phyloP scores from a whole-genome alignment of 2,329 filamentous ascomycete genomes.

The Hysterium pulicare region DNA sequence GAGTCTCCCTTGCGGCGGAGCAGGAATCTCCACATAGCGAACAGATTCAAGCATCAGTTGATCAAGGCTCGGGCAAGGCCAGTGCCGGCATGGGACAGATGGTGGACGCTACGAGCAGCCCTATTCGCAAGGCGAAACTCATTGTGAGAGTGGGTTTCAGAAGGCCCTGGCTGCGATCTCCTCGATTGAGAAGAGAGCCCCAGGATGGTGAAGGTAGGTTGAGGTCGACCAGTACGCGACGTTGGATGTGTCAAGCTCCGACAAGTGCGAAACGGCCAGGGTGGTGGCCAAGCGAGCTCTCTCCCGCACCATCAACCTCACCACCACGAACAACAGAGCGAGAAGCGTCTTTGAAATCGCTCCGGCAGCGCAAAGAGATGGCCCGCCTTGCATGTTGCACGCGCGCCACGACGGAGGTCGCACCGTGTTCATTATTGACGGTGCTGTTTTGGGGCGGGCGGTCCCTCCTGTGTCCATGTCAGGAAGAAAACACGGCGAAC shows the following conservation, averaged over 20 bases:
- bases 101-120: conserved; percentile 12
- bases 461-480: not conserved
- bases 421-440: not conserved
- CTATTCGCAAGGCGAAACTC: conserved; percentile 24
- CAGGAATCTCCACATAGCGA: conserved; percentile 19
- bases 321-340: not conserved
- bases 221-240: conserved; percentile 8
- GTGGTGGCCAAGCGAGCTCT: conserved; percentile 2
- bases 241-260: conserved; percentile 3
- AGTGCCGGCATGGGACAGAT: conserved; percentile 13
- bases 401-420: not conserved
- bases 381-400: not conserved
- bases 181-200: conserved; percentile 20
- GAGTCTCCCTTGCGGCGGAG: conserved; percentile 30
- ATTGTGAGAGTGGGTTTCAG: conserved; percentile 17
- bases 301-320: not conserved
- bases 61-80: conserved; percentile 18
- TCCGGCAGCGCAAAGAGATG: not conserved
- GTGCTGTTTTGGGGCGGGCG: not conserved
- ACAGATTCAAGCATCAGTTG: conserved; percentile 12
- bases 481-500: conserved; percentile 2
- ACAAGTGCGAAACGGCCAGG: conserved; percentile 9
- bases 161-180: conserved; percentile 12
- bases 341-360: too few species aligned
- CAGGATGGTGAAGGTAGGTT: not conserved